Evolutionary conservation across 2,329 filamentous ascomycete species (phyloP).

Genomic region (Diaporthe ampelina): DNA sequence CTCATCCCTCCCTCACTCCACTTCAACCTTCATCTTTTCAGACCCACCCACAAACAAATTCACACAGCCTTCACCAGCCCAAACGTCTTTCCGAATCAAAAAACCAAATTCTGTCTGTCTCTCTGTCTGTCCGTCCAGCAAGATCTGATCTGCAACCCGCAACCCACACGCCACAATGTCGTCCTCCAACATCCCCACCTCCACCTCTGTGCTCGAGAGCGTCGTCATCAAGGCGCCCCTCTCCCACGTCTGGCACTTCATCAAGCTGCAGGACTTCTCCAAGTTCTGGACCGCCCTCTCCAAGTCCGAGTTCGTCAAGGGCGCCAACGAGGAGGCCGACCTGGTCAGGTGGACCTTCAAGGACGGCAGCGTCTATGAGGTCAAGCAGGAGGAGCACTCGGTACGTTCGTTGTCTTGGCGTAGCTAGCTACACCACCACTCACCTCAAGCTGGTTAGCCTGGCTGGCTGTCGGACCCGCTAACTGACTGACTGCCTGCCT

Average conservation of each 20-base stretch:
- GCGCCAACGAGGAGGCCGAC: conserved; percentile 73
- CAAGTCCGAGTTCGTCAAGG: conserved; percentile 75
- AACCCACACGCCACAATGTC: conserved; percentile 38
- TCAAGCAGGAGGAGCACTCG: conserved; percentile 83
- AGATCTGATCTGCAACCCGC: background rate
- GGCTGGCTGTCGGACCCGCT: background rate
- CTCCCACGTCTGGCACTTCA: conserved; percentile 77
- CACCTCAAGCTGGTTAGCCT: conserved; percentile 1
- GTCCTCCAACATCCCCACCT: conserved; percentile 68
- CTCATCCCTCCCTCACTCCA: background rate
- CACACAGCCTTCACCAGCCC: background rate
- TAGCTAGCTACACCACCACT: too few relatives aligned
- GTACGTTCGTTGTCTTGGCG: conserved; percentile 57
- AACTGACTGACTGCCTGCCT: background rate
- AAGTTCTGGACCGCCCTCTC: conserved; percentile 76
- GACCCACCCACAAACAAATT: background rate
- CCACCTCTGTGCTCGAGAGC: conserved; percentile 75
- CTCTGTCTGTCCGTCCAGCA: background rate
- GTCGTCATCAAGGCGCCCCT: conserved; percentile 78
- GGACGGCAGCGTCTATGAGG: conserved; percentile 76
- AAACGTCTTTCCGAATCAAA: background rate
- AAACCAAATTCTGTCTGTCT: too few relatives aligned
- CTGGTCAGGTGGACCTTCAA: conserved; percentile 79
- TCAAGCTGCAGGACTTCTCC: conserved; percentile 79
- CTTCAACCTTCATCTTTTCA: background rate